Conservation (phyloP, 139 green algal genomes). For the Chlamydomonas eustigma region DNA sequence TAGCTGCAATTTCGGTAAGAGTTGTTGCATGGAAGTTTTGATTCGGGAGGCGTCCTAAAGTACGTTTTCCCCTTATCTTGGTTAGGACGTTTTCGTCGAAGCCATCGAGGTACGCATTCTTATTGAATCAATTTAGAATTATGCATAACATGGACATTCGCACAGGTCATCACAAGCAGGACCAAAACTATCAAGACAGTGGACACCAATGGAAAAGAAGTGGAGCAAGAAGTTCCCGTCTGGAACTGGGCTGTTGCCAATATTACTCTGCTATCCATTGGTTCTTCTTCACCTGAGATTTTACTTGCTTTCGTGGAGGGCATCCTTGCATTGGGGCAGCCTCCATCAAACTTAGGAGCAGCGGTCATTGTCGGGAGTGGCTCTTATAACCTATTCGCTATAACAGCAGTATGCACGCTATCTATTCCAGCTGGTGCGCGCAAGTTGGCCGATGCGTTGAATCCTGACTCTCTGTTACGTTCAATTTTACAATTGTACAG, state of each 20-base stretch:
- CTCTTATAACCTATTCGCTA: constrained; percentile 46
- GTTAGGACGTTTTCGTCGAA: constrained; percentile 36
- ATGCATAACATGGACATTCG: background rate
- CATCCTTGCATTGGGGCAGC: constrained; percentile 20
- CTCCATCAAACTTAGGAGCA: constrained; percentile 37
- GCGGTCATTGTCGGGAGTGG: constrained; percentile 40
- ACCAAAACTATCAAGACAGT: constrained; percentile 20
- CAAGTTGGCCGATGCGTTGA: background rate
- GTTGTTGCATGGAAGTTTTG: background rate
- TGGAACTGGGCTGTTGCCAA: constrained; percentile 51
- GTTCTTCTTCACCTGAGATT: constrained; percentile 46
- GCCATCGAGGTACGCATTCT: constrained; percentile 30
- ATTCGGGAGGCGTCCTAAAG: background rate
- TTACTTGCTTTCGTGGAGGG: constrained; percentile 30
- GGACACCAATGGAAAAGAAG: constrained; percentile 14
- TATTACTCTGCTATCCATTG: constrained; percentile 44
- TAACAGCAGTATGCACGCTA: constrained; percentile 39
- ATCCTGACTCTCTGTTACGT: too few species aligned
- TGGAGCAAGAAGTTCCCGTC: constrained; percentile 15
- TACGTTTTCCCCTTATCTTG: background rate
- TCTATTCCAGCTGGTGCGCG: constrained; percentile 1
- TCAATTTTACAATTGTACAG: too few species aligned
- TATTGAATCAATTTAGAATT: background rate
- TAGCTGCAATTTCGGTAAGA: constrained; percentile 25
- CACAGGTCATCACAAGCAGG: constrained; percentile 25